These are phyloP conservation scores for Phytophthora pseudosyringae DNA, from an alignment of 352 stramenopile species.

Conservation along the genomic window DNA sequence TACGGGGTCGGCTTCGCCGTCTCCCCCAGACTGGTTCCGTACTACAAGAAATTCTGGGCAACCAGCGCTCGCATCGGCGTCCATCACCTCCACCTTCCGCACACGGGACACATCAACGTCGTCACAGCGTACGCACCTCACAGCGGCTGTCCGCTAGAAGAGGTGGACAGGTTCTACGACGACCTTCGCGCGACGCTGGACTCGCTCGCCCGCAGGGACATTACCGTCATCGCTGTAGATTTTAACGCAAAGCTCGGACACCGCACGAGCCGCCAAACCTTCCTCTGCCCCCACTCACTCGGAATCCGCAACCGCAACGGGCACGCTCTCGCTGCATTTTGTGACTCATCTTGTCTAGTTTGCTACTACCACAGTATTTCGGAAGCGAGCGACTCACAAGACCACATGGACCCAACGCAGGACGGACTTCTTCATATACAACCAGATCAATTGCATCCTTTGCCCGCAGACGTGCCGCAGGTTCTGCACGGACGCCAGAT, in stretches of 20 bases:
- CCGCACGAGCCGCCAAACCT: not conserved
- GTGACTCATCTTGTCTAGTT: not conserved
- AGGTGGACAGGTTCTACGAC: not conserved
- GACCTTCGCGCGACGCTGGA: not conserved
- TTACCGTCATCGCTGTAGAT: not conserved
- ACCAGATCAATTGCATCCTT: not conserved
- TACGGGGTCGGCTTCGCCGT: not conserved
- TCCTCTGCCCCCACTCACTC: not conserved
- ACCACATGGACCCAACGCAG: not conserved
- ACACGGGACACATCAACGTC: conserved; percentile 1
- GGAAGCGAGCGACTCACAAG: not conserved
- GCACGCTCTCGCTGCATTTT: not conserved
- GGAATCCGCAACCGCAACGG: conserved; percentile 7
- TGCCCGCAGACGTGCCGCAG: not conserved
- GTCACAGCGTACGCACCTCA: not conserved
- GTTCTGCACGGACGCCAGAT: not conserved
- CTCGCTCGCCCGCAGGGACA: not conserved
- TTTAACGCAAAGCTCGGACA: conserved; percentile 8
- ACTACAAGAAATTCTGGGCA: not conserved
- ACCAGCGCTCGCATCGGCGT: not conserved
- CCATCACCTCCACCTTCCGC: not conserved
- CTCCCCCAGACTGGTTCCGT: not conserved
- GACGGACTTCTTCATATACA: not conserved
- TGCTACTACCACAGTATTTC: conserved; percentile 4
- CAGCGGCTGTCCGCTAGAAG: not conserved